Evolutionary conservation across 75 land plant species (phyloP), one percentile per base, ranked within the genome.

Genomic region (Larix kaempferi): DNA sequence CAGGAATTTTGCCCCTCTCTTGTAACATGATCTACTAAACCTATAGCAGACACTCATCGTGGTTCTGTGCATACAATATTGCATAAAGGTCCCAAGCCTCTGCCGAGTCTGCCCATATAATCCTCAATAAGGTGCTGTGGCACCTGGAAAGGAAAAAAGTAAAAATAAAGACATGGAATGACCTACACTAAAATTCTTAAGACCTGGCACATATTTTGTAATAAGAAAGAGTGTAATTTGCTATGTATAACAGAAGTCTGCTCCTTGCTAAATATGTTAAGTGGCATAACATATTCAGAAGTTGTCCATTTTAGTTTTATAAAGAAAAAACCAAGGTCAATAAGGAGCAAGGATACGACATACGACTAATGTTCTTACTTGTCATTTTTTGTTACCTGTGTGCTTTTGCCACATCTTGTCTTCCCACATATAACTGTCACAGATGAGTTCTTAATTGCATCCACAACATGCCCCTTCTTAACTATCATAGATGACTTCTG

Each of bases 11-110:
- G 8, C 99, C 97, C 57, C 76, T 96, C 99, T 69, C 88, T 83
- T 35, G 99, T 94, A 84, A 96, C 99, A 79, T 97, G 88, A 75
- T 94, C 97, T 74, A 97, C 91, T 66, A 94, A 92, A 78, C 97
- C 72, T 80, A 94, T 80, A 35, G 85, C 85, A 64, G 83, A 77
- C 41, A 83, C 81, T 63, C 85, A 76, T 55, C 85, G 74, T 56
- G 85, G 85, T 59, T 83, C 83, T 64, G 85, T 83, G 22, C 81
- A 83, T 17, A 83, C 63, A 69, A 83, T 80, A 44, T 81, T 83
- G 58, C 76, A 83, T 37, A 81, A 73, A 56, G 78, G 71, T 60
- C 85, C 83, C 15, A 19, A 61, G 35, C 84, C 84, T 75, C 60
- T 59, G 27, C 65, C 71, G 56, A n/a, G n/a, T n/a, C n/a, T n/a